A percentile compares a stretch with the other conserved stretches of the same genome.
Evolutionary conservation across 192 early-diverging fungal species (phyloP).

Genomic region (Mortierella claussenii): DNA sequence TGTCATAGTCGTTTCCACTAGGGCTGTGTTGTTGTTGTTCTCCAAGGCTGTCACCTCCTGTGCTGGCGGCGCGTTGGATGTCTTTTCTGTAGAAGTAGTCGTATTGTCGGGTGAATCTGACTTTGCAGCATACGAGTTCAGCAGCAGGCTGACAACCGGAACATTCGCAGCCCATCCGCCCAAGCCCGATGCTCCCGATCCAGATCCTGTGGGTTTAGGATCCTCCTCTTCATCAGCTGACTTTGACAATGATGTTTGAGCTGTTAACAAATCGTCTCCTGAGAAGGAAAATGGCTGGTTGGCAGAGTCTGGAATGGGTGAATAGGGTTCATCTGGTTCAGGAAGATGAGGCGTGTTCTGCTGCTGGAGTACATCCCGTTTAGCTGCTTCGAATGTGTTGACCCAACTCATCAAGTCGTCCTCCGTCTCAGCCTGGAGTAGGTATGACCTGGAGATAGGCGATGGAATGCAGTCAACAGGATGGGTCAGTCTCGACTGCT

Average conservation of each 20-base stretch:
- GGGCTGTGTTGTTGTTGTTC: too few species aligned
- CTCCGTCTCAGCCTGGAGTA: slow-evolving; percentile 76
- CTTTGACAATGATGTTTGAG: not conserved
- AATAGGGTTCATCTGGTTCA: slow-evolving; percentile 42
- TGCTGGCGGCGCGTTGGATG: not conserved
- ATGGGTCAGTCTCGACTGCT: too few species aligned
- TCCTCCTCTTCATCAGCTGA: not conserved
- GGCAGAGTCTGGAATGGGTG: slow-evolving; percentile 33
- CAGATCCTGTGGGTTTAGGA: too few species aligned
- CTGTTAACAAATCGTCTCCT: slow-evolving; percentile 21
- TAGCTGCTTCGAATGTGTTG: slow-evolving; percentile 67
- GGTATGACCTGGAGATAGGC: slow-evolving; percentile 56
- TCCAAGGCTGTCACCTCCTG: too few species aligned
- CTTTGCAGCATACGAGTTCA: slow-evolving; percentile 21
- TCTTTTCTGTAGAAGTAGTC: not conserved
- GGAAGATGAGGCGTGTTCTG: slow-evolving; percentile 16
- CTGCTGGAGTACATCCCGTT: slow-evolving; percentile 47
- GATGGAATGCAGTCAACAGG: too few species aligned
- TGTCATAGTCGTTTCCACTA: too few species aligned
- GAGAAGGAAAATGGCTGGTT: slow-evolving; percentile 30
- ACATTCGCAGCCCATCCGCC: slow-evolving; percentile 36
- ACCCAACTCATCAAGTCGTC: slow-evolving; percentile 77
- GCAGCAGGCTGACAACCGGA: slow-evolving; percentile 39
- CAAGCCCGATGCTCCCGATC: not conserved
- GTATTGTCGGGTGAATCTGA: not conserved